Evolutionary conservation across 2,329 filamentous ascomycete species (phyloP).

Genomic region (Aspergillus sp.): DNA sequence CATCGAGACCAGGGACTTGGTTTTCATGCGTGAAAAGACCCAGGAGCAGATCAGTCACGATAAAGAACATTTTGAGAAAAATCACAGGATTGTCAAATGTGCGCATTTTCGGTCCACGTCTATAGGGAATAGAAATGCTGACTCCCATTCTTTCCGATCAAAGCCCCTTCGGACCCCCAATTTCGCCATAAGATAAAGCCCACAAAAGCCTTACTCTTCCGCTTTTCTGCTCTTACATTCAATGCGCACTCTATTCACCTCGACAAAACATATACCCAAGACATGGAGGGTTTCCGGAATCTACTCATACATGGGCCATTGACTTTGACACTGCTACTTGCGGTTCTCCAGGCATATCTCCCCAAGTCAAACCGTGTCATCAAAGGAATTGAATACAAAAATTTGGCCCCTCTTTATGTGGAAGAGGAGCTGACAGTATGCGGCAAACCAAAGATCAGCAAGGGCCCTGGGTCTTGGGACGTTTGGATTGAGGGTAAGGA

Average conservation of each 20-base stretch:
- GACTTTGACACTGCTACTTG: constrained; percentile 70
- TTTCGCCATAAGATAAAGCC: constrained; percentile 61
- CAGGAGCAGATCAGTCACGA: constrained; percentile 27
- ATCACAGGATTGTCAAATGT: constrained; percentile 31
- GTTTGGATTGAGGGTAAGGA: constrained; percentile 62
- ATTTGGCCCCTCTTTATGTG: constrained; percentile 75
- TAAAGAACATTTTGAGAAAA: constrained; percentile 17
- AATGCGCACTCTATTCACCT: constrained; percentile 92
- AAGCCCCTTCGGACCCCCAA: constrained; percentile 48
- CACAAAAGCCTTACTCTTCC: constrained; percentile 69
- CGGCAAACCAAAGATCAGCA: constrained; percentile 48
- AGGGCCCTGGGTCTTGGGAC: constrained; percentile 47
- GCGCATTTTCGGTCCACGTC: constrained; percentile 14
- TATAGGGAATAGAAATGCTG: constrained; percentile 10
- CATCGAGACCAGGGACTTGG: constrained; percentile 57
- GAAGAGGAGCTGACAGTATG: constrained; percentile 68
- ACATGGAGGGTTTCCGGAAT: constrained; percentile 68
- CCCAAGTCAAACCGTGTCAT: constrained; percentile 36
- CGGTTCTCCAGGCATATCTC: constrained; percentile 57
- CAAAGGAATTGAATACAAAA: constrained; percentile 66
- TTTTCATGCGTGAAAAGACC: constrained; percentile 56
- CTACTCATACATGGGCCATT: constrained; percentile 86
- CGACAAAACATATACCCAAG: constrained; percentile 64
- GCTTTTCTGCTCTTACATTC: constrained; percentile 85
- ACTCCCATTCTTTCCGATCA: constrained; percentile 6